These are phyloP conservation scores for Fraxinus sp. DNA, from an alignment of 305 asterid species.

Conservation along the genomic window DNA sequence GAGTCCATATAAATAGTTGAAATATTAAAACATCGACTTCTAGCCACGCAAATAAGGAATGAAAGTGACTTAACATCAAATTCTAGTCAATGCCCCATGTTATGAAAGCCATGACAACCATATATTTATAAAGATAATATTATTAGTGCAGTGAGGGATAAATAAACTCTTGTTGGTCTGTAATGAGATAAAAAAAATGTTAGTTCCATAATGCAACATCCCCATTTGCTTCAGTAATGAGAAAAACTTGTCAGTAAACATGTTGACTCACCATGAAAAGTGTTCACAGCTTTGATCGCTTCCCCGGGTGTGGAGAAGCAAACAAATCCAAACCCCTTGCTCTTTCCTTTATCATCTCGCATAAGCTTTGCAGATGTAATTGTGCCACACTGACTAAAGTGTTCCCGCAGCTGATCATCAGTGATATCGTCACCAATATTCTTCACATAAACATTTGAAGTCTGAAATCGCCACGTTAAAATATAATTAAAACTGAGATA, in stretches of 20 bases:
- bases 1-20: not conserved
- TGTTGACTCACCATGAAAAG: conserved; percentile 58
- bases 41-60: not conserved
- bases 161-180: not conserved
- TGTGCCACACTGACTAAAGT: conserved; percentile 69
- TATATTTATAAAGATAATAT: not conserved
- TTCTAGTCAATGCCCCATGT: not conserved
- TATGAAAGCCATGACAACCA: not conserved
- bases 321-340: conserved; percentile 91
- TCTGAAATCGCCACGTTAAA: conserved; percentile 38
- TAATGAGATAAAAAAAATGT: not conserved
- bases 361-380: conserved; percentile 78
- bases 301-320: conserved; percentile 84
- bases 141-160: not conserved
- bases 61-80: not conserved
- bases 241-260: not conserved
- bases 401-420: conserved; percentile 65
- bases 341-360: conserved; percentile 77
- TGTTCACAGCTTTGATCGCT: conserved; percentile 64
- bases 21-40: not conserved
- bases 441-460: conserved; percentile 79
- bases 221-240: conserved; percentile 4
- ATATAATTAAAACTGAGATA: conserved; percentile 14
- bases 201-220: not conserved
- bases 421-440: conserved; percentile 68